Conservation (phyloP, 495 filamentous ascomycete genomes). For the Daldinia vernicosa region DNA sequence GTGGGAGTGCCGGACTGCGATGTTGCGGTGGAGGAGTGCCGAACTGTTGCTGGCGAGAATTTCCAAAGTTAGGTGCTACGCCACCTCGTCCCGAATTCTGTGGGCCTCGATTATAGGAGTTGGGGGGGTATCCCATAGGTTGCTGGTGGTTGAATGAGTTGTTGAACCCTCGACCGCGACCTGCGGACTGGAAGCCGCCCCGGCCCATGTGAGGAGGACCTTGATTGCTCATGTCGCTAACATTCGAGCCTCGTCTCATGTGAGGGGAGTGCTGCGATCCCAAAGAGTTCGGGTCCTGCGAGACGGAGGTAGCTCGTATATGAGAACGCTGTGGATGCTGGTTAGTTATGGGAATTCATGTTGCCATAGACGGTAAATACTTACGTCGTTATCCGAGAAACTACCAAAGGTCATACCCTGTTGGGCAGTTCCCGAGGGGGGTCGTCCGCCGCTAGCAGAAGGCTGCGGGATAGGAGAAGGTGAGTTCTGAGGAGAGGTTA, state of each 20-base stretch:
- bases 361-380: slow-evolving; percentile 45
- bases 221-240: slow-evolving; percentile 75
- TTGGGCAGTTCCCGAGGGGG: slow-evolving; percentile 73
- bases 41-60: slow-evolving; percentile 38
- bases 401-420: slow-evolving; percentile 82
- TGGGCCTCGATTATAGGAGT: slow-evolving; percentile 62
- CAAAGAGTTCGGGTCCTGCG: slow-evolving; percentile 67
- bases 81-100: slow-evolving; percentile 71
- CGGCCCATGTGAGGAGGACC: slow-evolving; percentile 59
- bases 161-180: slow-evolving; percentile 70
- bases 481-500: slow-evolving; percentile 77
- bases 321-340: slow-evolving; percentile 60
- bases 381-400: slow-evolving; percentile 78
- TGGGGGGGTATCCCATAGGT: slow-evolving; percentile 71
- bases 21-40: slow-evolving; percentile 47
- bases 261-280: slow-evolving; percentile 71
- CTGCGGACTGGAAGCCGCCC: slow-evolving; percentile 56
- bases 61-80: slow-evolving; percentile 70
- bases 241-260: slow-evolving; percentile 80
- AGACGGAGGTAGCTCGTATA: slow-evolving; percentile 58
- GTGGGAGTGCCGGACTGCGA: slow-evolving; percentile 77
- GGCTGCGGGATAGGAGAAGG: slow-evolving; percentile 91
- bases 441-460: slow-evolving; percentile 83
- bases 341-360: slow-evolving; percentile 42
- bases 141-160: slow-evolving; percentile 66